These are phyloP conservation scores for Penicillium sp. DNA, from an alignment of 2,329 filamentous ascomycete genomes.

Conservation along the genomic window DNA sequence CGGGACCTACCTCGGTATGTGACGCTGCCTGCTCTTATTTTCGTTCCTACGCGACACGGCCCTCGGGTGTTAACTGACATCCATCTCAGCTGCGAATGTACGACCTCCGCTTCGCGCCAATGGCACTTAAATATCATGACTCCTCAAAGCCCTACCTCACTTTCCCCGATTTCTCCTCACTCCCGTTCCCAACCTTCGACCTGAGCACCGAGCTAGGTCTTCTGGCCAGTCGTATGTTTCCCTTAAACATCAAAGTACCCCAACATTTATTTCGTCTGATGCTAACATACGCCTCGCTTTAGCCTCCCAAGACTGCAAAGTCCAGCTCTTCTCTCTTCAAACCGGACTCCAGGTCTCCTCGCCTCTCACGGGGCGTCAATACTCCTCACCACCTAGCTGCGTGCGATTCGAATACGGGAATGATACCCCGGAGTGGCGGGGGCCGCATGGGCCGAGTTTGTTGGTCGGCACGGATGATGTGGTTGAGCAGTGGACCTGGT, in stretches of 20 bases:
- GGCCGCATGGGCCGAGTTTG: conserved; percentile 33
- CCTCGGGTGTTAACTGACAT: neutral
- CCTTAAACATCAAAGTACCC: neutral
- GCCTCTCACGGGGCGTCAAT: conserved; percentile 26
- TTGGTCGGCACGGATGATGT: conserved; percentile 31
- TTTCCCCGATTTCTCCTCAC: conserved; percentile 33
- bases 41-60: neutral
- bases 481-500: conserved; percentile 43
- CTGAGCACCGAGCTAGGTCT: conserved; percentile 38
- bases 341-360: conserved; percentile 35
- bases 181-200: conserved; percentile 34
- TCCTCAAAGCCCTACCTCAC: conserved; percentile 34
- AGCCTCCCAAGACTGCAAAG: conserved; percentile 34
- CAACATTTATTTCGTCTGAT: neutral
- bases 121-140: conserved; percentile 26
- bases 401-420: conserved; percentile 36
- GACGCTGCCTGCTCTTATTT: neutral
- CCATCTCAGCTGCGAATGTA: conserved; percentile 40
- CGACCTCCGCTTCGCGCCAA: conserved; percentile 38
- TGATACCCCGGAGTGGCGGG: conserved; percentile 16
- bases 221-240: conserved; percentile 36
- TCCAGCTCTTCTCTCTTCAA: conserved; percentile 40
- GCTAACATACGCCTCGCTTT: neutral
- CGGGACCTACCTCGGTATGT: conserved; percentile 33
- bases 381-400: conserved; percentile 25